Conservation (phyloP, 441 rosid species). For the Gossypium armourianum region DNA sequence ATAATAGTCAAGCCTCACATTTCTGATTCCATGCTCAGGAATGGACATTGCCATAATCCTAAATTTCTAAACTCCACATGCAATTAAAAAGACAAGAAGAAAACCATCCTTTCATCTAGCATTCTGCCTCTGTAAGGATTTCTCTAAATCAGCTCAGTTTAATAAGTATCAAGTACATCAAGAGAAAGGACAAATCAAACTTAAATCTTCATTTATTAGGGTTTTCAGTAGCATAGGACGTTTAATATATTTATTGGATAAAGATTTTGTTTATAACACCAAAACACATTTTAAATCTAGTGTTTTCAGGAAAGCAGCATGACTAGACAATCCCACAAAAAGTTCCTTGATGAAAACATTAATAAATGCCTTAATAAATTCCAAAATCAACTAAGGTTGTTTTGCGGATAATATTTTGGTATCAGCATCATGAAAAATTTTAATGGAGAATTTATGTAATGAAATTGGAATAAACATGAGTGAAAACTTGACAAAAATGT, state of each 20-base stretch:
- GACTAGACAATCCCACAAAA: neutral
- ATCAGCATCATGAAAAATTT: neutral
- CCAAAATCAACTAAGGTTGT: neutral
- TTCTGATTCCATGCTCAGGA: neutral
- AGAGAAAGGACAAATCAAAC: neutral
- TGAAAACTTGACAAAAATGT: neutral
- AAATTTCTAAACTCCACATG: neutral
- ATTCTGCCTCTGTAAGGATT: neutral
- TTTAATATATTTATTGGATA: neutral
- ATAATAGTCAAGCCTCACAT: neutral
- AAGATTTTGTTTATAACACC: neutral
- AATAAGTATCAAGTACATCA: constrained; percentile 2
- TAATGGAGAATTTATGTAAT: neutral
- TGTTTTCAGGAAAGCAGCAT: neutral
- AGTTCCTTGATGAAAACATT: neutral
- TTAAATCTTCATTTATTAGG: neutral
- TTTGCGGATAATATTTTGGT: neutral
- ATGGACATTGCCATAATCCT: neutral
- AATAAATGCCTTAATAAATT: neutral
- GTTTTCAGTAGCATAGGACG: neutral
- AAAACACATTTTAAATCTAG: neutral
- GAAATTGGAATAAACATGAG: neutral
- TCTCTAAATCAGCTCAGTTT: neutral
- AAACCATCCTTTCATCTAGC: neutral
- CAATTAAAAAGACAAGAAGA: neutral